Percentiles rank a stretch among this genome's conserved stretches.
phyloP scores from a whole-genome alignment of 352 stramenopile genomes.

The Phytophthora citricola region DNA sequence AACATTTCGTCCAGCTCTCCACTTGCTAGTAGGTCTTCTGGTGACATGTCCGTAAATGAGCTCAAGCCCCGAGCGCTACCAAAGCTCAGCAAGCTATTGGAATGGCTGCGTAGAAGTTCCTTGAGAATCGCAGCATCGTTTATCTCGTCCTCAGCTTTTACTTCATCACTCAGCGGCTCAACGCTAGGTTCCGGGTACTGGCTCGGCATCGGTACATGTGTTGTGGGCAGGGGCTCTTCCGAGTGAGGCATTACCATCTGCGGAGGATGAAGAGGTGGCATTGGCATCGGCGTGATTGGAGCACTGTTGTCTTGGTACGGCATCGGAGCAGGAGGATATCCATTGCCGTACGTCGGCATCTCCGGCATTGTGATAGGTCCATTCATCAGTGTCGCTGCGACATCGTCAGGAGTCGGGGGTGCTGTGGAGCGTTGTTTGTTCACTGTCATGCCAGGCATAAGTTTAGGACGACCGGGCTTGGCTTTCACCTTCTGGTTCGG shows the following conservation, averaged over 20 bases:
- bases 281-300: conserved; percentile 26
- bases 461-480: conserved; percentile 64
- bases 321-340: conserved; percentile 18
- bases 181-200: conserved; percentile 71
- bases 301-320: conserved; percentile 29
- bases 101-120: conserved; percentile 70
- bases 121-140: conserved; percentile 76
- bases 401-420: conserved; percentile 62
- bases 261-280: conserved; percentile 31
- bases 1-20: conserved; percentile 86
- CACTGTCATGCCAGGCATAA: conserved; percentile 60
- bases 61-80: conserved; percentile 52
- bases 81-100: conserved; percentile 77
- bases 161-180: conserved; percentile 63
- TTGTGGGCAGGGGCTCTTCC: conserved; percentile 23
- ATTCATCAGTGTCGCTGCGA: conserved; percentile 56
- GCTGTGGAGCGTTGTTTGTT: conserved; percentile 52
- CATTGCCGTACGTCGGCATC: conserved; percentile 27
- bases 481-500: conserved; percentile 66
- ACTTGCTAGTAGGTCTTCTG: conserved; percentile 77
- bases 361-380: conserved; percentile 37
- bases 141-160: conserved; percentile 60
- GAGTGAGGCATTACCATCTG: conserved; percentile 28
- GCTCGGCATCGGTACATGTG: conserved; percentile 24
- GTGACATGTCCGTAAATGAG: conserved; percentile 79